These are phyloP conservation scores for Fraxinus angustifolia DNA, from an alignment of 305 asterid species.

Conservation along the genomic window DNA sequence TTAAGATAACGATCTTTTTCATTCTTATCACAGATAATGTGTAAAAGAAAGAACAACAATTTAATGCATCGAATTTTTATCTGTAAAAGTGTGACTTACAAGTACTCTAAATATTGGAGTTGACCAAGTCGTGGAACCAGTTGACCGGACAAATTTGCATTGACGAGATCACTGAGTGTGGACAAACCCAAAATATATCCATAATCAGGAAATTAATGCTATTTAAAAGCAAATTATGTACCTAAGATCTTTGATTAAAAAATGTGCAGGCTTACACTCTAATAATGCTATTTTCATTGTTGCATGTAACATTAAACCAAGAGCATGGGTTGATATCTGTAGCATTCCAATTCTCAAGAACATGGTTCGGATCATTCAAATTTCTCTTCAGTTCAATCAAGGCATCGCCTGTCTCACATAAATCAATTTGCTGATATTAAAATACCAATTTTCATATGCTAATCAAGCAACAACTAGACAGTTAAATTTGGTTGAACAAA, in stretches of 20 bases:
- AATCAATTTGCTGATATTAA: neutral
- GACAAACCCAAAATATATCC: conserved; percentile 20
- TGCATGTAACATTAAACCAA: conserved; percentile 88
- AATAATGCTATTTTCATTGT: conserved; percentile 54
- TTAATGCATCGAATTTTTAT: neutral
- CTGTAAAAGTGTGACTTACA: conserved; percentile 46
- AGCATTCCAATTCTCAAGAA: conserved; percentile 89
- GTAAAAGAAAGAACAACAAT: conserved; percentile 3
- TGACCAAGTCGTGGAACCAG: conserved; percentile 82
- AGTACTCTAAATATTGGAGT: conserved; percentile 60
- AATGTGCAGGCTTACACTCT: conserved; percentile 55
- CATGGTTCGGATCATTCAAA: conserved; percentile 74
- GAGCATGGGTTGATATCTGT: conserved; percentile 67
- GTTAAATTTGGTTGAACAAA: neutral
- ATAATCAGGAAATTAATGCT: conserved; percentile 6
- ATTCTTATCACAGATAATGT: neutral
- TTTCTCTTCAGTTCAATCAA: conserved; percentile 61
- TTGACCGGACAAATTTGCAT: conserved; percentile 82
- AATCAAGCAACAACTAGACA: neutral
- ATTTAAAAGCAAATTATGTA: conserved; percentile 7
- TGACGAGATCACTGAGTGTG: conserved; percentile 72
- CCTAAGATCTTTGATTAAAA: conserved; percentile 6
- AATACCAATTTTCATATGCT: no score
- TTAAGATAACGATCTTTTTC: neutral
- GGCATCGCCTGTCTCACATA: conserved; percentile 68